Conservation (phyloP, 2,329 filamentous ascomycete genomes). For the Aspergillus sergii region DNA sequence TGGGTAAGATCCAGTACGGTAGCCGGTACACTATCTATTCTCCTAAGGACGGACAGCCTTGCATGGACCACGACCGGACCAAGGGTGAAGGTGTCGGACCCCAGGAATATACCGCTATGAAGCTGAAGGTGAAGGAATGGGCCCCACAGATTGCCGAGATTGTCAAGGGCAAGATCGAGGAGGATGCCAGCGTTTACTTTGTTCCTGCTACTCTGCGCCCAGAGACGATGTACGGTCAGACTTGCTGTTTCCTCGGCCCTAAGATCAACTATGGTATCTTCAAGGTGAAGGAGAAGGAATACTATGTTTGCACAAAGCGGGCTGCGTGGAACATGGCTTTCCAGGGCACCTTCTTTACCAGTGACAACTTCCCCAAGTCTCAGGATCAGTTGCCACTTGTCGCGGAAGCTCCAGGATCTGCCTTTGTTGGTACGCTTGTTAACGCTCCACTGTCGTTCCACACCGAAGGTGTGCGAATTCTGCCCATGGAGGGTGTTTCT, state of each 20-base stretch:
- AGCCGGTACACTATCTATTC: constrained; percentile 93
- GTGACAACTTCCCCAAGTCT: constrained; percentile 50
- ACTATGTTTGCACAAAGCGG: constrained; percentile 79
- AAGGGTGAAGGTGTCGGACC: constrained; percentile 80
- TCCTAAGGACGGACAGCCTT: constrained; percentile 84
- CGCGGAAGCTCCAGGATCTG: constrained; percentile 73
- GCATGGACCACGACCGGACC: constrained; percentile 83
- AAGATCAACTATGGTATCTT: constrained; percentile 88
- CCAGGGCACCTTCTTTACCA: constrained; percentile 76
- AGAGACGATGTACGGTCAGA: constrained; percentile 99
- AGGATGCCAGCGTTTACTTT: constrained; percentile 79
- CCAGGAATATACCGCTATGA: constrained; percentile 91
- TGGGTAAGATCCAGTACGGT: constrained; percentile 91
- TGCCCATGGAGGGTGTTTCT: constrained; percentile 94
- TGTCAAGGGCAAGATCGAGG: constrained; percentile 76
- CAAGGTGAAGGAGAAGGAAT: constrained; percentile 75
- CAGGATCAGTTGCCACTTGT: constrained; percentile 76
- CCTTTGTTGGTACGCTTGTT: constrained; percentile 84
- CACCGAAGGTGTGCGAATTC: constrained; percentile 78
- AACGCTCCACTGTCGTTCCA: constrained; percentile 87
- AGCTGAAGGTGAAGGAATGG: constrained; percentile 91
- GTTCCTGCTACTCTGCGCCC: constrained; percentile 89
- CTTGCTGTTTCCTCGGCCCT: constrained; percentile 91
- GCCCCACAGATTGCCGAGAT: constrained; percentile 71
- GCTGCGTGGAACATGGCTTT: constrained; percentile 94